Evolutionary conservation across 805 yeast genomes (phyloP), one percentile per base, ranked within the genome.

Genomic region (Candida germanica): DNA sequence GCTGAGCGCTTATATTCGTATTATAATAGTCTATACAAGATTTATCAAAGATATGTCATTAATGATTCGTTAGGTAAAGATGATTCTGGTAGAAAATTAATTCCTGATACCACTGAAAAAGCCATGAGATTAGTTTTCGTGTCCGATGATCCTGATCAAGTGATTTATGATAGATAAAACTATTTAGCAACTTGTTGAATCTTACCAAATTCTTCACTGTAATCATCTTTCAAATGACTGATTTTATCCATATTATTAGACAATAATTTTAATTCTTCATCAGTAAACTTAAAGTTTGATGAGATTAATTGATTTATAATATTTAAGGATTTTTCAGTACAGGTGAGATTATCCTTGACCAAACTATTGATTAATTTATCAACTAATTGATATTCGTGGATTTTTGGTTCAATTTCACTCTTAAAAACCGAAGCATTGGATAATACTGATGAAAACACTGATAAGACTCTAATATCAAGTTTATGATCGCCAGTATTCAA

Each of bases 361-460:
- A 75, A 49, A 37, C 60, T 42, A 3, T 46, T 30, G 7, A 64
- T 41, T 40, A 76, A 54, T 22, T 52, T 53, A n/a, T 40, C 44
- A 4, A 66, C 54, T 20, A 75, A 47, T 8, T 56, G 39, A 29
- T 56, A 58, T 11, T 59, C 43, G 22, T 58, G 61, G 18, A 83
- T 55, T 26, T 70, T 61, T 4, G 53, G 44, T 20, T 58, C 51
- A 26, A 67, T 65, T 9, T 68, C 70, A 8, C 59, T 54, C 26
- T 66, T 61, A 12, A 69, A 51, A 3, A 74, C 28, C 11, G 26
- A 23, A 10, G 38, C 78, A 2, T 78, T 71, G 7, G 84, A 73
- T 23, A 83, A 53, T 11, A 80, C 58, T 1, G 88, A 76, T n/a
- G 80, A 69, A 3, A 80, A 46, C 33, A 80, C 50, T 8, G 85